These are phyloP conservation scores for Mimosa bimucronata DNA, from an alignment of 306 rosid genomes.

Conservation along the genomic window DNA sequence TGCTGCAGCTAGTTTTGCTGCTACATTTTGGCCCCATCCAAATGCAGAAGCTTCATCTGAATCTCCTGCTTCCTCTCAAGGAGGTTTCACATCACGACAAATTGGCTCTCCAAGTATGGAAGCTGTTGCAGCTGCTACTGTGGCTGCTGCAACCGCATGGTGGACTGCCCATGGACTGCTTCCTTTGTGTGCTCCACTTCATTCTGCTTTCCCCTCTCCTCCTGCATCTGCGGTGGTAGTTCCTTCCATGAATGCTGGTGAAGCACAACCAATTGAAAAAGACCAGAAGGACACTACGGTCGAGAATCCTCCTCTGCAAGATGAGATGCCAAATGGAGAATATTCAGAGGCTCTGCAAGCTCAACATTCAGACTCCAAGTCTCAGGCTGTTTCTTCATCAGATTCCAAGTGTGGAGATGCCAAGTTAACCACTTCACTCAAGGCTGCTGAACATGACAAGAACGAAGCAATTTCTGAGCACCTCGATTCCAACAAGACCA, in stretches of 20 bases:
- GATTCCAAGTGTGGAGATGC: conserved; percentile 65
- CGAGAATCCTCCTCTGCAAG: conserved; percentile 52
- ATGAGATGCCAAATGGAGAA: conserved; percentile 42
- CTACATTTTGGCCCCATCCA: conserved; percentile 76
- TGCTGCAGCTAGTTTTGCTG: conserved; percentile 85
- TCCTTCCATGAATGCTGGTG: conserved; percentile 51
- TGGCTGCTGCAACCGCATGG: conserved; percentile 97
- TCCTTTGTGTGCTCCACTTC: conserved; percentile 83
- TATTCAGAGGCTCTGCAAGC: conserved; percentile 56
- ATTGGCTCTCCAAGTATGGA: conserved; percentile 69
- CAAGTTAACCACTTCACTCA: conserved; percentile 49
- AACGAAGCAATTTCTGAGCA: conserved; percentile 54
- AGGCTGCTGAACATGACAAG: conserved; percentile 56
- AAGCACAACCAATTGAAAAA: conserved; percentile 45
- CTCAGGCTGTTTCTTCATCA: conserved; percentile 50
- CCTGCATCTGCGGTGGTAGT: conserved; percentile 55
- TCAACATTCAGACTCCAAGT: conserved; percentile 62
- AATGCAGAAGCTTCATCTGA: conserved; percentile 58
- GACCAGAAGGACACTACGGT: conserved; percentile 49
- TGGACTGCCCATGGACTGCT: conserved; percentile 94
- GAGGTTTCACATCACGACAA: conserved; percentile 57
- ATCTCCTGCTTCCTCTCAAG: conserved; percentile 55
- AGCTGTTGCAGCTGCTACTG: conserved; percentile 83
- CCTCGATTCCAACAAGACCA: conserved; percentile 55
- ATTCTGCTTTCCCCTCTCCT: conserved; percentile 57